Base-by-base conservation (phyloP, 371 early-diverging fungal genomes). In the Mortierella sp. region DNA sequence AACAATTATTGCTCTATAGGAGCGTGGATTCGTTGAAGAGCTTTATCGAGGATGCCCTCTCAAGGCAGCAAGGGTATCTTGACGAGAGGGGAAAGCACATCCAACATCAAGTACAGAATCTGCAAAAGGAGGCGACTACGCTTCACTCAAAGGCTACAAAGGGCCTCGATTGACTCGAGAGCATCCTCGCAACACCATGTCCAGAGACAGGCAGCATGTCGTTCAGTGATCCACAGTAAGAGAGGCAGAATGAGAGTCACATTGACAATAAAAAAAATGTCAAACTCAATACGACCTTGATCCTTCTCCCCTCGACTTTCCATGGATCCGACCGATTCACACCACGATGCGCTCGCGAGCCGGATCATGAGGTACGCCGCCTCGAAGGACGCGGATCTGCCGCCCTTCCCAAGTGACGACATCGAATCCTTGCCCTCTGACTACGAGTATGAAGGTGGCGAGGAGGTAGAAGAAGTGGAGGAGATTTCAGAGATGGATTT, bases 361-460 rank as follows among this genome's bases (percentile, higher is more conserved):
- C 58, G 76, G 5, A 76, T 76, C 30, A 61, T 76, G 70, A 69
- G 69, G 28, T 69, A 69, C 30, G 76, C 65, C 10, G 31, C 55
- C 0, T 69, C 76, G 30, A 69, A 69, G 59, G 59, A 67, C 16
- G 54, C 58, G 2, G 82, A 84, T 12, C 53, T 87, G 10, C 87
- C 87, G 2, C 81, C 84, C 14, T 87, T 87, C 53, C 86, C 87
- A 2, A 62, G 76, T 3, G 88, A 85, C 54, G 83, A 88, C 58
- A 82, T 84, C 43, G 84, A 84, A 41, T 85, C 85, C 64, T 67
- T 86, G 5, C 88, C 88, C 13, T 84, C 85, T n/a, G 88, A 88
- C 58, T 86, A 82, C 56, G 88, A 88, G 46, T 88, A 88, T 49
- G 83, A 83, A 14, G 80, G 81, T 46, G 80, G 83, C 31, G 81